These are phyloP conservation scores for Arctostaphylos glauca DNA, from an alignment of 148 eudicot species.

Conservation along the genomic window DNA sequence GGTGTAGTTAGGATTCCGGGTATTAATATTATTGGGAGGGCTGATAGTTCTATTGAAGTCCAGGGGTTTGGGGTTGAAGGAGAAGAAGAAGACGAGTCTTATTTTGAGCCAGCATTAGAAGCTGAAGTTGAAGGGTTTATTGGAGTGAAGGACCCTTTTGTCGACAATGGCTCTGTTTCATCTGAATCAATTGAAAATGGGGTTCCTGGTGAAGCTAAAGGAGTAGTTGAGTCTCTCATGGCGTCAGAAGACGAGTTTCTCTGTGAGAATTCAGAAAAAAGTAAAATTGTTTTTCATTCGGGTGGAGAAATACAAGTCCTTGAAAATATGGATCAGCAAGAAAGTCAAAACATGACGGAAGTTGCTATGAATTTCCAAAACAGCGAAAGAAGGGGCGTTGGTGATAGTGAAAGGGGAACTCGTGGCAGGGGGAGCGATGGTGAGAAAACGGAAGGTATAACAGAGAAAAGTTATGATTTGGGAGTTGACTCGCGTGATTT, in stretches of 20 bases:
- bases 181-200: constrained; percentile 13
- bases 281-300: background rate
- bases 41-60: constrained; percentile 26
- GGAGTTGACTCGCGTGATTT: constrained; percentile 3
- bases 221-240: constrained; percentile 8
- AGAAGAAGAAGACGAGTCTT: constrained; percentile 16
- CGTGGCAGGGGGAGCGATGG: too few species aligned
- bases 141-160: constrained; percentile 9
- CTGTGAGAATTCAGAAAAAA: background rate
- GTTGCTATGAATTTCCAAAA: background rate
- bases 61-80: constrained; percentile 26
- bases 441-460: background rate
- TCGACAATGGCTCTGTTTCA: background rate
- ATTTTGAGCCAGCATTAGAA: constrained; percentile 20
- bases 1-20: constrained; percentile 29
- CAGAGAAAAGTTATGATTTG: background rate
- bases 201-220: constrained; percentile 10
- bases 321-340: background rate
- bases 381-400: background rate
- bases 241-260: constrained; percentile 7
- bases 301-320: too few species aligned
- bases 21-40: constrained; percentile 18
- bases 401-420: background rate
- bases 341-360: background rate
- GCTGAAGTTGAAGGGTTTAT: constrained; percentile 11